Evolutionary conservation across 305 asterid genomes (phyloP), one percentile per base, ranked within the genome.

Genomic region (Rubia occidens): DNA sequence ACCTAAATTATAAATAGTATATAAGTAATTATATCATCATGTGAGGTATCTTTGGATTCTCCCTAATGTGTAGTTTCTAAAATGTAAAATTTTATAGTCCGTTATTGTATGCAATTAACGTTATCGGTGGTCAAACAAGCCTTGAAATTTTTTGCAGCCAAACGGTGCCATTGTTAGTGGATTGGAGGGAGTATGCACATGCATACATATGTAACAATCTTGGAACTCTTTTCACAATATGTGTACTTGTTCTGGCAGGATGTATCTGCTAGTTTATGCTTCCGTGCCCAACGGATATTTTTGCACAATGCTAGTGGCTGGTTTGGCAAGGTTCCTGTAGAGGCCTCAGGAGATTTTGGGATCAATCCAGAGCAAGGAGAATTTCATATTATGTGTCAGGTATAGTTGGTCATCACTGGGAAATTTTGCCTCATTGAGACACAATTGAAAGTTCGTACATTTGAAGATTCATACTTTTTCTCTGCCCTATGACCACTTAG

Each of bases 361-460:
- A 80, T 94, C 83, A 88, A 94, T 80, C 99, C 99, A 11, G 97
- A 85, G 86, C 95, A 88, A 84, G 99, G 99, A 80, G 96, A 91
- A 79, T 95, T 89, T 80, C 99, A 95, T 79, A 84, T 95, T 51
- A 95, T 95, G 99, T 95, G 97, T 81, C 99, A 91, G 99, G 99
- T 95, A 82, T 40, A n/a, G 51, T 40, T 45, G 62, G 15, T 67
- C 32, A 29, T 67, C 60, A 42, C 49, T 32, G 39, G 2, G 47
- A 32, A 11, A 67, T 39, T n/a, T 29, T 67, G 9, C 32, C 47
- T 21, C 71, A n/a, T 42, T 51, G 62, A 51, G 35, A 17, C 49
- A 51, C 35, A 29, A n/a, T 53, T 14, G 62, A 9, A 67, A 37
- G 32, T 64, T 32, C 37, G 0, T 47, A 53, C 21, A 26, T 2